Evolutionary conservation across 805 yeast species (phyloP).

Genomic region (Candida alai): DNA sequence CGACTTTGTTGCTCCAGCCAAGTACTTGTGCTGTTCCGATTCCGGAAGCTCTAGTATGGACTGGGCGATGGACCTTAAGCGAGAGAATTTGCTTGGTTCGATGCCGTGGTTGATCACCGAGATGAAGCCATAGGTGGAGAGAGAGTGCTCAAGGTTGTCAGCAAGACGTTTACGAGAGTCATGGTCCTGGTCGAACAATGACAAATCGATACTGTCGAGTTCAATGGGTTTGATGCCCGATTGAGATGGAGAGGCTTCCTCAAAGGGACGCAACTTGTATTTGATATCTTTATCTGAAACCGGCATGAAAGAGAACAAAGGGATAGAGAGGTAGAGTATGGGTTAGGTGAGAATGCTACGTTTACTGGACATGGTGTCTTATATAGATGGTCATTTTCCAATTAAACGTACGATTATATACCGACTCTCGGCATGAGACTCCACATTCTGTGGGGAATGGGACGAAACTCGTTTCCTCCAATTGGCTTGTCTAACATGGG

Average conservation of each 20-base stretch:
- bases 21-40: slow-evolving; percentile 32
- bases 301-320: too few species aligned
- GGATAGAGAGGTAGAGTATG: too few species aligned
- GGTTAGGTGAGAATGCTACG: too few species aligned
- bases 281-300: slow-evolving; percentile 15
- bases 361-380: too few species aligned
- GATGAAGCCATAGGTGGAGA: slow-evolving; percentile 43
- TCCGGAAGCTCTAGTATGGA: slow-evolving; percentile 38
- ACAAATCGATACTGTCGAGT: slow-evolving; percentile 34
- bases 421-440: too few species aligned
- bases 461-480: too few species aligned
- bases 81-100: slow-evolving; percentile 25
- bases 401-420: too few species aligned
- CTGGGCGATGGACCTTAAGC: slow-evolving; percentile 39
- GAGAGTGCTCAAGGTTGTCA: slow-evolving; percentile 32
- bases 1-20: slow-evolving; percentile 38
- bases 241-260: slow-evolving; percentile 21
- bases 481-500: too few species aligned
- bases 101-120: slow-evolving; percentile 41
- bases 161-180: slow-evolving; percentile 34
- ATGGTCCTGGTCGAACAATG: slow-evolving; percentile 32
- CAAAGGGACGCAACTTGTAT: slow-evolving; percentile 23
- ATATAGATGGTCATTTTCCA: too few species aligned
- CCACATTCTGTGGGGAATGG: too few species aligned
- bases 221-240: slow-evolving; percentile 19